A percentile compares a stretch with the other conserved stretches of the same genome.
Conservation (phyloP, 805 yeast species). For the Metschnikowia reukaufii region DNA sequence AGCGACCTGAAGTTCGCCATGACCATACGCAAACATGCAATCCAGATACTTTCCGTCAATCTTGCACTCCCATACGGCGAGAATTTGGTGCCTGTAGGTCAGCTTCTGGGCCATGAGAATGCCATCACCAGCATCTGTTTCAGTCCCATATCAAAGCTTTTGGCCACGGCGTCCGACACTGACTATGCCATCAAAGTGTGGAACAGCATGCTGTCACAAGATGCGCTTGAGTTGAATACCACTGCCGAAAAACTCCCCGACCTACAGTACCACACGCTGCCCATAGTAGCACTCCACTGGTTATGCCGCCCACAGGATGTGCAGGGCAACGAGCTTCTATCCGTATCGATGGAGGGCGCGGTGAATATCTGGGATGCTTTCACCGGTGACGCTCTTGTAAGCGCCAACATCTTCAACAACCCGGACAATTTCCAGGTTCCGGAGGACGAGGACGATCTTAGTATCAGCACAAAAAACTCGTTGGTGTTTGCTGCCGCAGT, state of each 20-base stretch:
- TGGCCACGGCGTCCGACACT: constrained; percentile 71
- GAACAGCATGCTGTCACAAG: constrained; percentile 62
- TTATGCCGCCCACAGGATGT: constrained; percentile 26
- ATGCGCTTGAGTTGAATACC: constrained; percentile 38
- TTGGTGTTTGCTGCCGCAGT: constrained; percentile 57
- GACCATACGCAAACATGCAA: constrained; percentile 57
- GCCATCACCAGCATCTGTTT: constrained; percentile 57
- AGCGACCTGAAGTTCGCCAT: constrained; percentile 66
- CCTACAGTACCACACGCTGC: constrained; percentile 48
- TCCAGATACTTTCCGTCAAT: constrained; percentile 51
- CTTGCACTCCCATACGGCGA: constrained; percentile 11
- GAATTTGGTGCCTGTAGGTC: constrained; percentile 30
- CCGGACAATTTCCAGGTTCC: constrained; percentile 24
- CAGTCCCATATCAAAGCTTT: constrained; percentile 48
- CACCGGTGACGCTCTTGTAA: constrained; percentile 38
- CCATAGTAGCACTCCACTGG: constrained; percentile 61
- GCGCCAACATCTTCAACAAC: constrained; percentile 31
- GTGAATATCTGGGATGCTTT: constrained; percentile 65
- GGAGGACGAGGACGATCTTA: constrained; percentile 11
- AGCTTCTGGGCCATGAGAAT: constrained; percentile 60
- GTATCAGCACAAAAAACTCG: constrained; percentile 40
- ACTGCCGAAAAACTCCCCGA: constrained; percentile 12
- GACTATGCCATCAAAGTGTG: constrained; percentile 74
- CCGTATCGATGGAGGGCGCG: constrained; percentile 68
- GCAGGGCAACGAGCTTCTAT: constrained; percentile 20